Evolutionary conservation across 1,284 basidiomycete species (phyloP).

Genomic region (Moesziomyces parantarcticus): DNA sequence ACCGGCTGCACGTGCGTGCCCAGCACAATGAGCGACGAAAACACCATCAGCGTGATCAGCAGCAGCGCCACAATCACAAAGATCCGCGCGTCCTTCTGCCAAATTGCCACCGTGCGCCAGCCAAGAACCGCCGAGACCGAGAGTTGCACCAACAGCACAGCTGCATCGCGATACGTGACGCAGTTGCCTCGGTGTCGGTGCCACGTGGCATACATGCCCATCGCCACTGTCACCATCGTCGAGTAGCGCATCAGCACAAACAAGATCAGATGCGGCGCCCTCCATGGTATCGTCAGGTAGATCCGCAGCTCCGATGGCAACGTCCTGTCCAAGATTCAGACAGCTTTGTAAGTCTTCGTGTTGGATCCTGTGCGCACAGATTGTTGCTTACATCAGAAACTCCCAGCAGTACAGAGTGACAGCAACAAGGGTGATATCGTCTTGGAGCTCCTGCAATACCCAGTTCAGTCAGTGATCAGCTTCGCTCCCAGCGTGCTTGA

Average conservation of each 20-base stretch:
- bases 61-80: slow-evolving; percentile 39
- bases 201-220: slow-evolving; percentile 46
- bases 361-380: not conserved
- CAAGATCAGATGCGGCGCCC: slow-evolving; percentile 43
- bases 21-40: slow-evolving; percentile 46
- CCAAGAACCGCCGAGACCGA: slow-evolving; percentile 46
- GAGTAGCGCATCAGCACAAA: slow-evolving; percentile 54
- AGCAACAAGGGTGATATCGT: slow-evolving; percentile 26
- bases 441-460: slow-evolving; percentile 7
- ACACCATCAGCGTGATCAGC: slow-evolving; percentile 34
- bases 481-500: too few relatives aligned
- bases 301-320: slow-evolving; percentile 27
- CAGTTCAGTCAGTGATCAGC: not conserved
- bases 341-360: not conserved
- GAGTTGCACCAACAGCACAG: slow-evolving; percentile 50
- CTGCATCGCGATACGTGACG: slow-evolving; percentile 34
- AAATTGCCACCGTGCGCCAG: slow-evolving; percentile 60
- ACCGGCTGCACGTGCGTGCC: slow-evolving; percentile 30
- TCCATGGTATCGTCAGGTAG: slow-evolving; percentile 22
- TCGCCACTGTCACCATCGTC: slow-evolving; percentile 34
- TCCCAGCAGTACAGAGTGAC: slow-evolving; percentile 37
- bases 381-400: slow-evolving; percentile 29
- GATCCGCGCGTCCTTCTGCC: slow-evolving; percentile 50
- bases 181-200: slow-evolving; percentile 20
- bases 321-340: slow-evolving; percentile 6